These are phyloP conservation scores for Metschnikowia baotianmanensis DNA, from an alignment of 805 yeast genomes.

Conservation along the genomic window DNA sequence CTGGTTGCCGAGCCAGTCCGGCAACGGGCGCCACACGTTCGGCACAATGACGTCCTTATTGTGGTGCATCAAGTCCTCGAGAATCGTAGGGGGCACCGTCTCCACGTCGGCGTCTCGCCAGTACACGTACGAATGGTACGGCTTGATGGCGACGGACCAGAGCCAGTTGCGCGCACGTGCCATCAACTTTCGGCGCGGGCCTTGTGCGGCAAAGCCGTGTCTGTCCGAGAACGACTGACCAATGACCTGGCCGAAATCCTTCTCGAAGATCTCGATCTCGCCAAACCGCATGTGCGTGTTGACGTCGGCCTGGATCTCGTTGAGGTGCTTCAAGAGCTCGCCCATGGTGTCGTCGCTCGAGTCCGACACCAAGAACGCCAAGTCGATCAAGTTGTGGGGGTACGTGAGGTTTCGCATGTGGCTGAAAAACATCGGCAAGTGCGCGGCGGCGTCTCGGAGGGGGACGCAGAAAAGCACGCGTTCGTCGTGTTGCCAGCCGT, in stretches of 20 bases:
- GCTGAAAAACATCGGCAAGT: conserved; percentile 83
- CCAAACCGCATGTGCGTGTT: conserved; percentile 70
- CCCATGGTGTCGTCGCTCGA: conserved; percentile 86
- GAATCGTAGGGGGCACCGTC: conserved; percentile 74
- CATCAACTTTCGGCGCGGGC: conserved; percentile 92
- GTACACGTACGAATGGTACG: conserved; percentile 93
- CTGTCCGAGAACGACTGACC: conserved; percentile 93
- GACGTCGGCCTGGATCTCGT: conserved; percentile 61
- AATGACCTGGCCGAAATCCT: conserved; percentile 89
- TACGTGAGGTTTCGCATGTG: conserved; percentile 79
- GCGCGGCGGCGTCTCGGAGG: conserved; percentile 86
- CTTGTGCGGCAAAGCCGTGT: conserved; percentile 95
- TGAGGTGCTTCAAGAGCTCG: conserved; percentile 54
- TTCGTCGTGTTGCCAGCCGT: conserved; percentile 80
- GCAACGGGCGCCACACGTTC: conserved; percentile 87
- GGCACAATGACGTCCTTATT: conserved; percentile 92
- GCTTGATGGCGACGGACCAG: conserved; percentile 78
- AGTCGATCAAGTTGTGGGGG: conserved; percentile 82
- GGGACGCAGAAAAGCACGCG: conserved; percentile 86
- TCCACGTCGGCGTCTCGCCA: conserved; percentile 99
- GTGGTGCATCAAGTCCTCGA: conserved; percentile 92
- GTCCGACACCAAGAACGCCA: conserved; percentile 84
- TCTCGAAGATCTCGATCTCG: conserved; percentile 81
- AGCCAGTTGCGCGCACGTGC: conserved; percentile 96
- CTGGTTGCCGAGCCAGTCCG: conserved; percentile 81